Conservation (phyloP, 352 stramenopile genomes). For the Phytophthora sp. region DNA sequence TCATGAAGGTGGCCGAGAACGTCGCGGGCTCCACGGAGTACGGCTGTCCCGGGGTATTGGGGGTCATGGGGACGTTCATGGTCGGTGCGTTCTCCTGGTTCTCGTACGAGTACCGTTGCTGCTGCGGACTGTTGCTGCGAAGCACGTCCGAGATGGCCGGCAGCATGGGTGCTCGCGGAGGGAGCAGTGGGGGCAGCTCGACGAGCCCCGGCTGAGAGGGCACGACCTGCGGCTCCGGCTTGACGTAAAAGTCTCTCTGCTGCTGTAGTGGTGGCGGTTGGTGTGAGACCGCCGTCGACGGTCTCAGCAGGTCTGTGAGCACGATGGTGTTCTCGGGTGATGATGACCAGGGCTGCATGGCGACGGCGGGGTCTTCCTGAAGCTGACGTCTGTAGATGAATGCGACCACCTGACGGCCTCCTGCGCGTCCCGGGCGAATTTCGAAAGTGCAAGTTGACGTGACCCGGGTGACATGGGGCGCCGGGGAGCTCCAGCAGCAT, state of each 20-base stretch:
- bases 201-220: slow-evolving; percentile 2
- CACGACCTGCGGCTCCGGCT: slow-evolving; percentile 14
- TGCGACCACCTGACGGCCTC: neutral
- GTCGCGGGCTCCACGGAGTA: neutral
- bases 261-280: neutral
- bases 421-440: slow-evolving; percentile 6
- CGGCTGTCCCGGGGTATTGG: neutral
- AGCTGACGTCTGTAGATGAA: slow-evolving; percentile 9
- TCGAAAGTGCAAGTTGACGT: slow-evolving; percentile 33
- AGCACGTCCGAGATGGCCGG: slow-evolving; percentile 28
- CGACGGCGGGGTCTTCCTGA: neutral
- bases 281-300: neutral
- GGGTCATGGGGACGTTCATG: neutral
- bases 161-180: slow-evolving; percentile 14
- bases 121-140: slow-evolving; percentile 6
- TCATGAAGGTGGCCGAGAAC: slow-evolving; percentile 23
- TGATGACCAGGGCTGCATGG: slow-evolving; percentile 24
- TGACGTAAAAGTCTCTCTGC: slow-evolving; percentile 12
- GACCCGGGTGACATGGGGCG: slow-evolving; percentile 17
- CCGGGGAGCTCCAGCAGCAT: slow-evolving; percentile 3
- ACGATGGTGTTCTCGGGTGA: slow-evolving; percentile 17
- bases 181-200: slow-evolving; percentile 20
- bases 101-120: slow-evolving; percentile 6
- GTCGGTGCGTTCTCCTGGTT: neutral
- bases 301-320: slow-evolving; percentile 20